phyloP scores from a whole-genome alignment of 2,329 filamentous ascomycete species.

The Cyanodermella asteris region DNA sequence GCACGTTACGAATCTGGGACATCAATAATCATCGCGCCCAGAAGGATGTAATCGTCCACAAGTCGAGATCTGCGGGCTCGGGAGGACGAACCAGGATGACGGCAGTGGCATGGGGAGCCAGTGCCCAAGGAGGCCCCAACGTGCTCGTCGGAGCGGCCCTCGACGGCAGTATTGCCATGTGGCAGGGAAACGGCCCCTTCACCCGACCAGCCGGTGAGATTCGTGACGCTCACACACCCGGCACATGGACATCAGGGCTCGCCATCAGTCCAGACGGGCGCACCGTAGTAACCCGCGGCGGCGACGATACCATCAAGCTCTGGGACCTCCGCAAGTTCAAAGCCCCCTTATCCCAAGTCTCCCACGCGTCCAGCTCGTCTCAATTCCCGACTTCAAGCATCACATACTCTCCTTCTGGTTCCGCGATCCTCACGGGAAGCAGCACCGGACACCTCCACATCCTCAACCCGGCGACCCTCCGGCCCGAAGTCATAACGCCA shows the following conservation, averaged over 20 bases:
- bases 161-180: conserved; percentile 82
- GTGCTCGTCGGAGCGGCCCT: conserved; percentile 63
- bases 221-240: conserved; percentile 54
- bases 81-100: conserved; percentile 90
- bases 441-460: conserved; percentile 73
- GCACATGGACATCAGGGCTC: conserved; percentile 80
- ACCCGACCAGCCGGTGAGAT: conserved; percentile 65
- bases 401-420: conserved; percentile 63
- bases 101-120: conserved; percentile 64
- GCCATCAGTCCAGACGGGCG: conserved; percentile 81
- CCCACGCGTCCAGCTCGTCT: conserved; percentile 61
- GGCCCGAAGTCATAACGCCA: conserved; percentile 62
- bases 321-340: conserved; percentile 98
- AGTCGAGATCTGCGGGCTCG: conserved; percentile 69
- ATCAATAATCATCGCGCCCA: conserved; percentile 76
- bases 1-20: conserved; percentile 91
- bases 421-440: conserved; percentile 76
- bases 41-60: conserved; percentile 87
- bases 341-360: conserved; percentile 55
- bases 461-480: conserved; percentile 76
- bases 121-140: conserved; percentile 54
- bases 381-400: conserved; percentile 75
- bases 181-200: conserved; percentile 72
- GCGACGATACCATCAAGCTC: conserved; percentile 79
- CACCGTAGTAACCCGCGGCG: conserved; percentile 74